Base-by-base conservation (phyloP, 2,329 filamentous ascomycete species). In the Ceratocystiopsis minuta region DNA sequence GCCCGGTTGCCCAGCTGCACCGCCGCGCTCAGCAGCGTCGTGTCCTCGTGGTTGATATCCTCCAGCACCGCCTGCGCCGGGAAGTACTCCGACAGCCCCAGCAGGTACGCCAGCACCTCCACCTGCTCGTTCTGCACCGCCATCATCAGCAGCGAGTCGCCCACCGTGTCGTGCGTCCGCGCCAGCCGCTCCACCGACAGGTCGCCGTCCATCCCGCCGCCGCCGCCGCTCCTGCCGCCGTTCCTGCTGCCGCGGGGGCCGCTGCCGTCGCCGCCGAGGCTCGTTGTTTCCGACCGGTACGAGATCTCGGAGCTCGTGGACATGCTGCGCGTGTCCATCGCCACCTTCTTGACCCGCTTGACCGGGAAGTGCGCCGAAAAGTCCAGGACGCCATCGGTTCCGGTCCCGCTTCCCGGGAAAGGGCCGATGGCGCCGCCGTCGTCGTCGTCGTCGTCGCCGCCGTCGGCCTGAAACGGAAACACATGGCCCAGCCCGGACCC, bases 131-230 rank as follows among this genome's bases (percentile, higher is more conserved):
- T 70, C 51, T 86, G 79, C 20, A 88, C 68, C 1, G 82, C 80
- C 80, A 88, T 87, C 83, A 88, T 88, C 14, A 74, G 68, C 9
- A 96, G 69, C 1, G 88, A 95, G 55, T 95, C 84, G 6, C 90
- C 90, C 34, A 67, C 65, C 0, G 67, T 63, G 52, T 79, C 67
- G 46, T 76, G 72, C 1, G 82, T 87, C 54, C 82, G 79, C 1
- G 79, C 72, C 2, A 88, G 63, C 31, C 75, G 75, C 54, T 87
- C 80, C 42, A 88, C 79, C 1, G 87, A 94, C 1, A 80, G 80
- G 54, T 95, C 88, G 3, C 83, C 85, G 57, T 92, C 86, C 11
- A 88, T 67, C 1, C 72, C 77, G 54, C 78, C 84, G 5, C 70
- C 65, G 20, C 77, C 67, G 2, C 85, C 90, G 36, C 45, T 45